These are phyloP conservation scores for Verticillium dahliae DNA, from an alignment of 2,329 filamentous ascomycete genomes.

Conservation along the genomic window DNA sequence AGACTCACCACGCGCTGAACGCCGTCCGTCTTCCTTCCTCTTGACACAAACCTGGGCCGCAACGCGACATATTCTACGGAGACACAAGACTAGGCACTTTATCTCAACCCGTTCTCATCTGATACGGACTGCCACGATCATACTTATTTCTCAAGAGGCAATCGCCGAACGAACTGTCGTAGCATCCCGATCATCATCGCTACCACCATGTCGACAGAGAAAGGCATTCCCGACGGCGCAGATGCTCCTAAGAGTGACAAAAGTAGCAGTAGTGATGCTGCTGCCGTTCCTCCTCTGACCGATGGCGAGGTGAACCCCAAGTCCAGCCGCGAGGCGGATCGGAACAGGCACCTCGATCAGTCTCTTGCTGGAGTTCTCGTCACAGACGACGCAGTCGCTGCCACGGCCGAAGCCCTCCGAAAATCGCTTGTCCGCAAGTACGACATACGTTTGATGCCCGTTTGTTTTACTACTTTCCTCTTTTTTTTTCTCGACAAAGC, in stretches of 20 bases:
- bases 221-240: background rate
- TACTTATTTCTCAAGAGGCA: background rate
- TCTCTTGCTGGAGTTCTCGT: background rate
- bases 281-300: background rate
- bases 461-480: constrained; percentile 6
- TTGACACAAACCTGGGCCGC: background rate
- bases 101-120: too few relatives aligned
- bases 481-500: constrained; percentile 12
- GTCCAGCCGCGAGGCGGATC: background rate
- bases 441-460: constrained; percentile 8
- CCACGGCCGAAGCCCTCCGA: background rate
- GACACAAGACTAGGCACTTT: too few relatives aligned
- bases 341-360: background rate
- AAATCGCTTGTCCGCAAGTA: constrained; percentile 7
- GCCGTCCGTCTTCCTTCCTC: background rate
- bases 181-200: background rate
- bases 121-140: background rate
- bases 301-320: background rate
- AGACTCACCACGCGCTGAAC: background rate
- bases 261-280: background rate
- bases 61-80: background rate
- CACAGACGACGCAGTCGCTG: background rate
- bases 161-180: background rate
- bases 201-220: background rate
- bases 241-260: background rate